A percentile compares a stretch with the other conserved stretches of the same genome.
phyloP scores from a whole-genome alignment of 2,329 filamentous ascomycete species.

The Aspergillus fijiensis region DNA sequence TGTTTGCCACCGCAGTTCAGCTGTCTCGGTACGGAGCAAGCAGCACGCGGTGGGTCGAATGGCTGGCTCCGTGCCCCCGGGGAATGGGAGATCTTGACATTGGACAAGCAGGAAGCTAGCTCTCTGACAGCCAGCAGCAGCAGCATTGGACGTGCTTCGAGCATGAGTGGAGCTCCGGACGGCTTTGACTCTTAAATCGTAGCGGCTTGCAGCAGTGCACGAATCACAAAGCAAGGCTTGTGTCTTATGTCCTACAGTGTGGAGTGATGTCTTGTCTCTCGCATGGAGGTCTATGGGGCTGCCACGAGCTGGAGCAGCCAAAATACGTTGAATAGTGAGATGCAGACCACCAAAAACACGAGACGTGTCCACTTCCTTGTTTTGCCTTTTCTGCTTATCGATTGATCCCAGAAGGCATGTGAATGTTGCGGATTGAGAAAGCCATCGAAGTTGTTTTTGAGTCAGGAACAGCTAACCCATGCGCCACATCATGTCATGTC shows the following conservation, averaged over 20 bases:
- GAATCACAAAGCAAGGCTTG: not conserved
- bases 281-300: not conserved
- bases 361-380: not conserved
- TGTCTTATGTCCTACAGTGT: not conserved
- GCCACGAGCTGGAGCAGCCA: not conserved
- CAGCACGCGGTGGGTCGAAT: not conserved
- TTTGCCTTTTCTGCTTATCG: not conserved
- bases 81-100: not conserved
- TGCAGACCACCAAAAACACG: not conserved
- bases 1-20: not conserved
- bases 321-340: not conserved
- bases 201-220: not conserved
- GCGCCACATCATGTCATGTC: constrained; percentile 5
- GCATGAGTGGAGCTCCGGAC: not conserved
- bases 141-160: not conserved
- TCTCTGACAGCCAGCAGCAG: not conserved
- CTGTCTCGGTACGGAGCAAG: not conserved
- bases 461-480: not conserved
- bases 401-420: not conserved
- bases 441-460: not conserved
- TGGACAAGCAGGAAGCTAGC: not conserved
- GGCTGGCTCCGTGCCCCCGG: not conserved
- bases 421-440: not conserved
- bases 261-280: not conserved
- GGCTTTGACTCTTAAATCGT: not conserved